Evolutionary conservation across 768 basidiomycete species (phyloP).

Genomic region (Pleurotus cornucopiae): DNA sequence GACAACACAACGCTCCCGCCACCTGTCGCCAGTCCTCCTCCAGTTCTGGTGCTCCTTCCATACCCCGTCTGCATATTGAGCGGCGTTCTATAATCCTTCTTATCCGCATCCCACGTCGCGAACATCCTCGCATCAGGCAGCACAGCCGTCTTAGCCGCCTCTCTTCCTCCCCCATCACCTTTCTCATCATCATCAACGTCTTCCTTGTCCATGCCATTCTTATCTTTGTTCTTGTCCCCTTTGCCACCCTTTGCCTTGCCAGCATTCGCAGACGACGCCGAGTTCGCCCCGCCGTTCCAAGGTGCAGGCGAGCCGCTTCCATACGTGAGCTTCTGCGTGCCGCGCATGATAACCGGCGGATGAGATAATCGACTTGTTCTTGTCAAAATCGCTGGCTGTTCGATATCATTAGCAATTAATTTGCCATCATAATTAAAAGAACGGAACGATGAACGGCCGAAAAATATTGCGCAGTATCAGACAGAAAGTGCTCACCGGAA

Average conservation of each 20-base stretch:
- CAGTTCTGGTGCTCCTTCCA: constrained; percentile 16
- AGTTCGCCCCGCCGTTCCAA: constrained; percentile 35
- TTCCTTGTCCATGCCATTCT: constrained; percentile 14
- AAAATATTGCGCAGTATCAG: background rate
- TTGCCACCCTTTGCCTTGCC: no score
- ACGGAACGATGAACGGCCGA: no score
- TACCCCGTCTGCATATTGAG: constrained; percentile 16
- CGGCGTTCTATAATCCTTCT: constrained; percentile 41
- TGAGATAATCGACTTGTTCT: constrained; percentile 63
- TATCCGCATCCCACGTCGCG: constrained; percentile 56
- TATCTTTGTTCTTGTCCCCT: constrained; percentile 11
- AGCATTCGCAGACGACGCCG: no score
- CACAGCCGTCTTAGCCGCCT: constrained; percentile 19
- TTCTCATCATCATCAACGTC: no score
- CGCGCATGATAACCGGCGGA: constrained; percentile 60
- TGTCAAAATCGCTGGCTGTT: constrained; percentile 48
- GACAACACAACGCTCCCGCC: constrained; percentile 12
- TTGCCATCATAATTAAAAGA: no score
- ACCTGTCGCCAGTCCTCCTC: constrained; percentile 28
- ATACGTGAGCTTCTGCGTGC: constrained; percentile 40
- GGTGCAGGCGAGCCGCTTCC: constrained; percentile 46
- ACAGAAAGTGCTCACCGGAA: constrained; percentile 52
- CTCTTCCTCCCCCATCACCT: no score
- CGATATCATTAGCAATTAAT: background rate
- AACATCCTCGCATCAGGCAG: constrained; percentile 51